phyloP scores from a whole-genome alignment of 1,284 basidiomycete genomes.

The Fistulinella staudtii region DNA sequence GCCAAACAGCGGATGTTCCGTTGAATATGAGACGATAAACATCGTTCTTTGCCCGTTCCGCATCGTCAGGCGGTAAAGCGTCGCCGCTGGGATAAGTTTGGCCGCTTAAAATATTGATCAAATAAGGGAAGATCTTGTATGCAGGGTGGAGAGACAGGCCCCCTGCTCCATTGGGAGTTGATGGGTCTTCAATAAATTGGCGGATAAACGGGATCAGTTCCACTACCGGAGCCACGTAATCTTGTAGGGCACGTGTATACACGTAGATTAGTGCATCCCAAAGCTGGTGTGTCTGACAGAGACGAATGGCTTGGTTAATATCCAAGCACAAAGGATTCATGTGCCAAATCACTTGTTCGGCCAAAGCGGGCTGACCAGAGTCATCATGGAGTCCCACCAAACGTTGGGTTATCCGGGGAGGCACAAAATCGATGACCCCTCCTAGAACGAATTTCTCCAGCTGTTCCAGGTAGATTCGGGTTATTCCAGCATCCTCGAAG shows the following conservation, averaged over 20 bases:
- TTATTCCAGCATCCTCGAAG: constrained; percentile 83
- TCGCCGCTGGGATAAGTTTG: constrained; percentile 85
- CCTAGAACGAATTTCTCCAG: constrained; percentile 85
- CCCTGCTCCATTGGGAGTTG: constrained; percentile 8
- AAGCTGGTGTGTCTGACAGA: constrained; percentile 80
- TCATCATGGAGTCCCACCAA: constrained; percentile 79
- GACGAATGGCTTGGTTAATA: constrained; percentile 85
- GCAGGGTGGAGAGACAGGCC: constrained; percentile 54
- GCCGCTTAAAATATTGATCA: constrained; percentile 85
- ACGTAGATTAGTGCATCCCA: constrained; percentile 96
- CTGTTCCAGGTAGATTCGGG: constrained; percentile 82
- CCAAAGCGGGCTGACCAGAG: constrained; percentile 66
- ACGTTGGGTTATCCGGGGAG: constrained; percentile 85
- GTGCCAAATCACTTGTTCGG: constrained; percentile 93
- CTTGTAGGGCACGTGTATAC: constrained; percentile 83
- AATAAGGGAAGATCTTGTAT: constrained; percentile 91
- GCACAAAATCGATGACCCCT: constrained; percentile 68
- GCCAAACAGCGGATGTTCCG: constrained; percentile 79
- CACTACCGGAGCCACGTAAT: constrained; percentile 88
- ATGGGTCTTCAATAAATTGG: constrained; percentile 35
- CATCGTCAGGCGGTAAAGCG: constrained; percentile 54
- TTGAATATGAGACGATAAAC: constrained; percentile 84
- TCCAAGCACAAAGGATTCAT: constrained; percentile 91
- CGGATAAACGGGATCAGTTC: constrained; percentile 79
- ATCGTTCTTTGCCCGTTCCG: constrained; percentile 61